A percentile compares a stretch with the other conserved stretches of the same genome.
phyloP scores from a whole-genome alignment of 2,329 filamentous ascomycete genomes.

The Onygena corvina region DNA sequence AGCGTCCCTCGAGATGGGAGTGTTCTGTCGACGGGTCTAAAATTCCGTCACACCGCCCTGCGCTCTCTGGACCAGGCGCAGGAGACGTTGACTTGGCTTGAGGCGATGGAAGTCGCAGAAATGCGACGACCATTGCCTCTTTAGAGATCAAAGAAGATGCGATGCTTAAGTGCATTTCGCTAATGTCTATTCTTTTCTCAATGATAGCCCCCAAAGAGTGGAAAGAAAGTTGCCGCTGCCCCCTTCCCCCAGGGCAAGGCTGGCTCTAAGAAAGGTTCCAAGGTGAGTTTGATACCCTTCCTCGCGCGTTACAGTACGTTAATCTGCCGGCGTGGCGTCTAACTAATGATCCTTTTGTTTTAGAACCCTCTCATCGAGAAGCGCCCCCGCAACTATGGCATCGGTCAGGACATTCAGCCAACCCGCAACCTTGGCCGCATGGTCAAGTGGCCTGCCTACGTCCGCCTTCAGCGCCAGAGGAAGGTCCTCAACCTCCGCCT shows the following conservation, averaged over 20 bases:
- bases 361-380: slow-evolving; percentile 99
- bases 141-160: slow-evolving; percentile 85
- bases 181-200: slow-evolving; percentile 99
- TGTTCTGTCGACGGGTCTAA: slow-evolving; percentile 8
- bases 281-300: slow-evolving; percentile 46
- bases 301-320: not conserved
- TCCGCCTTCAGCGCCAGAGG: slow-evolving; percentile 88
- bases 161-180: slow-evolving; percentile 60
- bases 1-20: not conserved
- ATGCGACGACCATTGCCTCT: slow-evolving; percentile 50
- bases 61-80: slow-evolving; percentile 11
- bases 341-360: slow-evolving; percentile 14
- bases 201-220: slow-evolving; percentile 98
- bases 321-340: slow-evolving; percentile 8
- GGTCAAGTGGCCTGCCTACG: slow-evolving; percentile 99
- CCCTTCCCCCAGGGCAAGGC: slow-evolving; percentile 94
- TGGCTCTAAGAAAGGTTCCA: slow-evolving; percentile 81
- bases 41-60: slow-evolving; percentile 30
- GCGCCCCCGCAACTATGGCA: slow-evolving; percentile 92
- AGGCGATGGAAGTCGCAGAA: slow-evolving; percentile 41
- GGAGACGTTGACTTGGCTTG: slow-evolving; percentile 42
- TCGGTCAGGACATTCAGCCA: slow-evolving; percentile 98
- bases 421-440: slow-evolving; percentile 91
- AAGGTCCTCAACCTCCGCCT: slow-evolving; percentile 97
- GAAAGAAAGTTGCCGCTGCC: slow-evolving; percentile 96